Evolutionary conservation across 1,139 yeast genomes (phyloP), one percentile per base, ranked within the genome.

Genomic region (Geotrichum carabidarum): DNA sequence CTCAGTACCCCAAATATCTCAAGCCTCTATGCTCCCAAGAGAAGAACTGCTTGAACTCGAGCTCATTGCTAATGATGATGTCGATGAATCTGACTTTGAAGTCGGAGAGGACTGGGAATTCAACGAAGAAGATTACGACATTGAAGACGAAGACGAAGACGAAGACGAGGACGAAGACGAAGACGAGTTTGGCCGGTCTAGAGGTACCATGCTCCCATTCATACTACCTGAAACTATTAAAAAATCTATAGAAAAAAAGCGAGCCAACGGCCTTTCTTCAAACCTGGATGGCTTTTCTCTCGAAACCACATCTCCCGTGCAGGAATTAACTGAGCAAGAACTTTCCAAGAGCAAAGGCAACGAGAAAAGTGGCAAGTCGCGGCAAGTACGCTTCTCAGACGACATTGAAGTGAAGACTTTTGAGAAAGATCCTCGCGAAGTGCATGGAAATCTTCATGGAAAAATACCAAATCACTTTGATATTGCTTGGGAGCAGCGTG

Each of bases 31-130:
- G 11, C 27, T 47, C 17, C 43, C 47, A 11, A 18, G 32, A 30
- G 48, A 48, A 7, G 86, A 83, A 57, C 73, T 84, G 53, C 68
- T 77, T 9, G 75, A 76, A 43, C 69, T 84, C 2, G 80, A 78
- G 53, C 56, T 78, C 9, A 63, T 84, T 2, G 85, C 87, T 0
- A 80, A 78, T 59, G 81, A 81, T 17, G 63, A 82, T 36, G 78
- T 73, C 41, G 78, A 74, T 9, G 73, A 68, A 15, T 65, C 65
- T n/a, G 65, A 64, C 40, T 74, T 71, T 8, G 76, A 75, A 49
- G 77, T 73, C 9, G 75, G 71, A 31, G 76, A 76, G 15, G 74
- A 73, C 11, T 64, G 65, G 1, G 71, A 67, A 12, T 70, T 68
- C 30, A 64, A 68, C 12, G 68, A 66, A 7, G 64, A 65, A 48